These are phyloP conservation scores for Perilla frutescens DNA, from an alignment of 257 asterid species.

Conservation along the genomic window DNA sequence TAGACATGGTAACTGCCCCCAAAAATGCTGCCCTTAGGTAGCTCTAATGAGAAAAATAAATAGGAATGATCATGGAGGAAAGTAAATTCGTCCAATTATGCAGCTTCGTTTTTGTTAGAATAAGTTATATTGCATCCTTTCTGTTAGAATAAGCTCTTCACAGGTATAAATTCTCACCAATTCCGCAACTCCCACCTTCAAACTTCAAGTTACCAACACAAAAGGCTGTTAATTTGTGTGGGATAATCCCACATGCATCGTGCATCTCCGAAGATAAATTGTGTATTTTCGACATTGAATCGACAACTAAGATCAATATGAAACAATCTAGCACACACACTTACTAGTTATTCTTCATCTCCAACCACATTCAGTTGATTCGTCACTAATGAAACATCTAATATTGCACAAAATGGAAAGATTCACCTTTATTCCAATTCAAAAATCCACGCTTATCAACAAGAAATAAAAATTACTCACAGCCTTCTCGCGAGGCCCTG, in stretches of 20 bases:
- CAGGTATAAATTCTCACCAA: not conserved
- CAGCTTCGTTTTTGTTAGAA: not conserved
- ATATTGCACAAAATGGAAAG: not conserved
- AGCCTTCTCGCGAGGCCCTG: conserved; percentile 91
- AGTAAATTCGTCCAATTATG: not conserved
- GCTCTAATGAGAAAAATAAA: conserved; percentile 3
- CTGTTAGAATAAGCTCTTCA: conserved; percentile 14
- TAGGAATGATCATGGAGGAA: conserved; percentile 2
- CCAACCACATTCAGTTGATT: not conserved
- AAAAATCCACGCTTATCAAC: conserved; percentile 20
- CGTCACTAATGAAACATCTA: conserved; percentile 1
- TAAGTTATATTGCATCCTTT: not conserved
- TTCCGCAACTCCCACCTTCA: conserved; percentile 3
- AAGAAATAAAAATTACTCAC: conserved; percentile 49
- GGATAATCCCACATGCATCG: not conserved
- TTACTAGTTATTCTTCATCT: not conserved
- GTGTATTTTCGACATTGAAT: not conserved
- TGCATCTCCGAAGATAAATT: conserved; percentile 2
- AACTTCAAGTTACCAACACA: conserved; percentile 16
- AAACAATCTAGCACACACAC: conserved; percentile 18
- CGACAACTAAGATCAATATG: conserved; percentile 8
- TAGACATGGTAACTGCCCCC: not conserved
- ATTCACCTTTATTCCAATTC: not conserved
- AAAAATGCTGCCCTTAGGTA: not conserved
- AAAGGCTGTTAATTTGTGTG: not conserved